These are phyloP conservation scores for Phytopythium montanum DNA, from an alignment of 352 stramenopile species.

Conservation along the genomic window DNA sequence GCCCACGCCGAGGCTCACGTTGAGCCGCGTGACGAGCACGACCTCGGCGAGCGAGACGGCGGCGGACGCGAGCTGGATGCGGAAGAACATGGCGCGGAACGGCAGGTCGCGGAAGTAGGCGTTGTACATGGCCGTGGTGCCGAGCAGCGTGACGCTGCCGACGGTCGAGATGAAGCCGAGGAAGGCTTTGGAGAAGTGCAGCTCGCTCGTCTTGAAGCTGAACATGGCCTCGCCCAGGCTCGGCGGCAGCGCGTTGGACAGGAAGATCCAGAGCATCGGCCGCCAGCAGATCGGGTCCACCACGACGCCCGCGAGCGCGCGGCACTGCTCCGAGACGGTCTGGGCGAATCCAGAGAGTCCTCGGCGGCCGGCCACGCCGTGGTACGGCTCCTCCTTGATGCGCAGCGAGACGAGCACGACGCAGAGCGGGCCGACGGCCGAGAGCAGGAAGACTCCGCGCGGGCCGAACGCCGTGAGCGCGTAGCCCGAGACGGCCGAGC, in stretches of 20 bases:
- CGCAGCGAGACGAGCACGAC: constrained; percentile 59
- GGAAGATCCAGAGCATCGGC: constrained; percentile 78
- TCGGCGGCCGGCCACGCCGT: background rate
- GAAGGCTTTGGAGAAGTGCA: constrained; percentile 75
- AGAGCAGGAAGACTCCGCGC: constrained; percentile 69
- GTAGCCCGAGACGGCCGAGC: constrained; percentile 60
- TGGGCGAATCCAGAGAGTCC: constrained; percentile 37
- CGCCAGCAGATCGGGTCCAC: constrained; percentile 76
- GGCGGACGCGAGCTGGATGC: constrained; percentile 66
- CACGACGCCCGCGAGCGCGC: constrained; percentile 47
- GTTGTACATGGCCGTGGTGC: constrained; percentile 74
- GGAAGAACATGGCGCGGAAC: constrained; percentile 74
- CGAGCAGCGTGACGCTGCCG: constrained; percentile 64
- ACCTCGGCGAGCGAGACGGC: constrained; percentile 66
- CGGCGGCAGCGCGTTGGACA: constrained; percentile 68
- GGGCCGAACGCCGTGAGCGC: constrained; percentile 57
- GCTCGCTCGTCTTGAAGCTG: constrained; percentile 77
- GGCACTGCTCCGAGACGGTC: constrained; percentile 47
- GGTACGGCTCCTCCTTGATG: constrained; percentile 51
- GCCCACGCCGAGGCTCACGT: constrained; percentile 51
- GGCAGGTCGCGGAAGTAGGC: constrained; percentile 76
- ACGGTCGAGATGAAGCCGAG: constrained; percentile 76
- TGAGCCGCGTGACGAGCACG: constrained; percentile 63
- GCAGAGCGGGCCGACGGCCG: constrained; percentile 61
- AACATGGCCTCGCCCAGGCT: constrained; percentile 82